phyloP scores from a whole-genome alignment of 768 basidiomycete genomes.

The Pisolithus sp. region DNA sequence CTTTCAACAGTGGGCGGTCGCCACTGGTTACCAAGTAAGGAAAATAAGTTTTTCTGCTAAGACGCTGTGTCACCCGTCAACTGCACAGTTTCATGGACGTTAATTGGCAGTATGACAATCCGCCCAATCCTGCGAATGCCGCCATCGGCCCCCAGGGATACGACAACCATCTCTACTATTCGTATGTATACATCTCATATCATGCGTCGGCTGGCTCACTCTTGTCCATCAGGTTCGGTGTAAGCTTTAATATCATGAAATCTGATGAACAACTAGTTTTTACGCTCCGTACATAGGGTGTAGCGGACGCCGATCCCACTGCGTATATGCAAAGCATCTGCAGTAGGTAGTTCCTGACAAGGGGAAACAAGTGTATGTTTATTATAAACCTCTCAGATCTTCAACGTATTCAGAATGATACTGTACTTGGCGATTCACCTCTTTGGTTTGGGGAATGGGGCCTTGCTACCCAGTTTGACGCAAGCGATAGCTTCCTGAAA shows the following conservation, averaged over 20 bases:
- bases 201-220: constrained; percentile 4
- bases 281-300: constrained; percentile 41
- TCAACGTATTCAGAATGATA: constrained; percentile 44
- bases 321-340: constrained; percentile 67
- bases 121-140: constrained; percentile 65
- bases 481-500: constrained; percentile 52
- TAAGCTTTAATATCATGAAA: constrained; percentile 20
- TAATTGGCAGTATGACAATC: constrained; percentile 68
- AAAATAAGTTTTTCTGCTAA: not conserved
- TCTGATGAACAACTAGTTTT: not conserved
- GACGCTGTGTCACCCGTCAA: not conserved
- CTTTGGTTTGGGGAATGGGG: constrained; percentile 59
- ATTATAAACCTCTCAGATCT: constrained; percentile 40
- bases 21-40: constrained; percentile 36
- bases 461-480: constrained; percentile 58
- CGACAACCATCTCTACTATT: constrained; percentile 78
- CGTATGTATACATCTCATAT: constrained; percentile 32
- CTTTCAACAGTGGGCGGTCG: constrained; percentile 13
- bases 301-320: constrained; percentile 54
- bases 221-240: constrained; percentile 44
- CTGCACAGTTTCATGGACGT: constrained; percentile 70
- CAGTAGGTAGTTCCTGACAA: constrained; percentile 40
- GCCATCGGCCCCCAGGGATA: constrained; percentile 65
- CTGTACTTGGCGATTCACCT: constrained; percentile 38
- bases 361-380: not conserved